Conservation (phyloP, 345 rosid species). For the Stellera chamaejasme region DNA sequence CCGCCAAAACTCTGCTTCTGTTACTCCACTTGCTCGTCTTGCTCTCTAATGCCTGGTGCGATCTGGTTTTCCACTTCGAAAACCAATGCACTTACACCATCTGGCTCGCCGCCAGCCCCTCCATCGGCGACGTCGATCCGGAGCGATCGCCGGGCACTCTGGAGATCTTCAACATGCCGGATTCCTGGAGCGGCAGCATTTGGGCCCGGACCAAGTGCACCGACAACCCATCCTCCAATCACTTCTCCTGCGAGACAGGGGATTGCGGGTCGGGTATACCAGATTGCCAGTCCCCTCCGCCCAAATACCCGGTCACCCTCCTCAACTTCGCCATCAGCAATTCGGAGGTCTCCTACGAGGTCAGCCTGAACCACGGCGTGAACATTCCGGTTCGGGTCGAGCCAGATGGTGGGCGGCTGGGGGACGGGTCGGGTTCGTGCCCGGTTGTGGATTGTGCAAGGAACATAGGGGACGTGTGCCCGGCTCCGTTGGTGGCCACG, state of each 20-base stretch:
- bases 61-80: conserved; percentile 10
- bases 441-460: conserved; percentile 19
- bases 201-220: conserved; percentile 21
- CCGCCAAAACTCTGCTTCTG: not conserved
- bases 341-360: conserved; percentile 18
- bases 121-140: conserved; percentile 9
- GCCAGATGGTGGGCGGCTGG: conserved; percentile 22
- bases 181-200: conserved; percentile 17
- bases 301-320: conserved; percentile 15
- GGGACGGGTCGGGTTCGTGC: conserved; percentile 19
- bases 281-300: conserved; percentile 16
- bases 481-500: conserved; percentile 10
- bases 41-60: conserved; percentile 6
- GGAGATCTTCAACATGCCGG: conserved; percentile 15
- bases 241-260: conserved; percentile 21
- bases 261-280: conserved; percentile 17
- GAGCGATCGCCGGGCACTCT: conserved; percentile 7
- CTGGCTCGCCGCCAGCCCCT: conserved; percentile 21
- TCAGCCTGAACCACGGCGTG: conserved; percentile 29
- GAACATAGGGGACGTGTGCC: conserved; percentile 20
- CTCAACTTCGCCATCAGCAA: conserved; percentile 15
- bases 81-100: conserved; percentile 13
- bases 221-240: not conserved
- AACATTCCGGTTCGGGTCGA: conserved; percentile 10
- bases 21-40: not conserved